Percentiles rank a stretch among this genome's conserved stretches.
These are phyloP conservation scores for Tricholoma sp. DNA, from an alignment of 768 basidiomycete genomes.

Conservation along the genomic window DNA sequence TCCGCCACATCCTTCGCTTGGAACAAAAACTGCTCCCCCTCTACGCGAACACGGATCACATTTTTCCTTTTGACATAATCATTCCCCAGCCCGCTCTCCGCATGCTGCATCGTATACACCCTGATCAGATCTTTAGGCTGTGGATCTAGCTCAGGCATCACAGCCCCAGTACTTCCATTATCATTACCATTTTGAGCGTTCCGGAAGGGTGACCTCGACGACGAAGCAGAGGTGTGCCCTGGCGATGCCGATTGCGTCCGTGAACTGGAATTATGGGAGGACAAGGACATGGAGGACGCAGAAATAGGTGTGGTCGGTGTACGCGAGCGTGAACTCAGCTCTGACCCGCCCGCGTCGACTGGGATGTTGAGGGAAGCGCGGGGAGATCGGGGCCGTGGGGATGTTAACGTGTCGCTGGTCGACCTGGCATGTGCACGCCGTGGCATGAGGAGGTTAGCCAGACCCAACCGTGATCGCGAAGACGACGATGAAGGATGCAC, in stretches of 20 bases:
- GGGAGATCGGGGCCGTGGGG: conserved; percentile 1
- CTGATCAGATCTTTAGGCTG: conserved; percentile 52
- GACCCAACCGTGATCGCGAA: conserved; percentile 35
- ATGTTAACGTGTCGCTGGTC: conserved; percentile 30
- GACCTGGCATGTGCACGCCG: conserved; percentile 33
- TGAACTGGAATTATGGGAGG: background rate
- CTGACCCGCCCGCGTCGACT: background rate
- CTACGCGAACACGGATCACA: conserved; percentile 86
- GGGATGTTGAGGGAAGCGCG: conserved; percentile 8
- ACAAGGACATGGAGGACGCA: background rate
- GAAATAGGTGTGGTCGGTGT: background rate
- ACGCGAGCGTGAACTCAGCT: background rate
- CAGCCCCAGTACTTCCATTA: background rate
- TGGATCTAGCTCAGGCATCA: conserved; percentile 27
- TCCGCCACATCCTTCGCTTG: conserved; percentile 80
- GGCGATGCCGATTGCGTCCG: background rate
- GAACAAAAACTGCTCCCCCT: conserved; percentile 95
- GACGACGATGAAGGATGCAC: conserved; percentile 10
- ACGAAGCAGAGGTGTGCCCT: conserved; percentile 7
- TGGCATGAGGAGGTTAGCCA: conserved; percentile 42
- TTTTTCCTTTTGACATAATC: conserved; percentile 93
- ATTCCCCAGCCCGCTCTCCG: conserved; percentile 91
- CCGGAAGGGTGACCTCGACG: conserved; percentile 6
- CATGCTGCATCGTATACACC: conserved; percentile 79
- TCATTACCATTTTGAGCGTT: background rate